phyloP scores from a whole-genome alignment of 2,329 filamentous ascomycete genomes.

The Colletotrichum endophyticum region DNA sequence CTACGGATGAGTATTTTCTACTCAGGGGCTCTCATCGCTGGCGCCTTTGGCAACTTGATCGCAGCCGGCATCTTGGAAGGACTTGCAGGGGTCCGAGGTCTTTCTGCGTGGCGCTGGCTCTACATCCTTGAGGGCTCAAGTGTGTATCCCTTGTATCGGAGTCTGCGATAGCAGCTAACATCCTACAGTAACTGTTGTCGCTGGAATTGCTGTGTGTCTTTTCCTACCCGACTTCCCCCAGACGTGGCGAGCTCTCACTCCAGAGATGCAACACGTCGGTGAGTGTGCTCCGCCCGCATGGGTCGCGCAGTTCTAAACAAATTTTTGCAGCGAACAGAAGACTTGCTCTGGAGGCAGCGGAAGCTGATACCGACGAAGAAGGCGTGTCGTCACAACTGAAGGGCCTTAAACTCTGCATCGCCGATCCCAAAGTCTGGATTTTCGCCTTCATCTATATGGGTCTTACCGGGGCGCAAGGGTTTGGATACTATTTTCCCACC shows the following conservation, averaged over 20 bases:
- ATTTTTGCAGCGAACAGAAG: neutral
- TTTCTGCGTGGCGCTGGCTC: constrained; percentile 56
- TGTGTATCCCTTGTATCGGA: neutral
- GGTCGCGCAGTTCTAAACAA: neutral
- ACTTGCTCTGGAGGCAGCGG: constrained; percentile 53
- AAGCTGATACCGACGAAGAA: constrained; percentile 52
- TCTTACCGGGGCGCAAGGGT: constrained; percentile 14
- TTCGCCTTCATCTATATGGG: constrained; percentile 27
- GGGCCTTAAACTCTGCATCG: constrained; percentile 55
- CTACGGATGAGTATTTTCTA: constrained; percentile 42
- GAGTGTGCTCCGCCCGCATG: neutral
- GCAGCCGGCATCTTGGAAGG: constrained; percentile 41
- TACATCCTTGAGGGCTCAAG: constrained; percentile 50
- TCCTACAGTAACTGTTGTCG: neutral
- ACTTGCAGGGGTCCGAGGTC: constrained; percentile 43
- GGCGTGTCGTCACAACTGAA: constrained; percentile 51
- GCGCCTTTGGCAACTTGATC: constrained; percentile 34
- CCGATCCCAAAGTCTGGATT: constrained; percentile 53
- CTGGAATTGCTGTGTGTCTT: constrained; percentile 30
- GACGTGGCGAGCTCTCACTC: constrained; percentile 45
- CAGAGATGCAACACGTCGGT: constrained; percentile 46
- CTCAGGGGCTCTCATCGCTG: constrained; percentile 31
- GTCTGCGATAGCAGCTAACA: neutral
- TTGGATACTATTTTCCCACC: constrained; percentile 18
- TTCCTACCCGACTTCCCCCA: constrained; percentile 39